Evolutionary conservation across 2,329 filamentous ascomycete species (phyloP), one percentile per base, ranked within the genome.

Genomic region (Cordyceps sp.): DNA sequence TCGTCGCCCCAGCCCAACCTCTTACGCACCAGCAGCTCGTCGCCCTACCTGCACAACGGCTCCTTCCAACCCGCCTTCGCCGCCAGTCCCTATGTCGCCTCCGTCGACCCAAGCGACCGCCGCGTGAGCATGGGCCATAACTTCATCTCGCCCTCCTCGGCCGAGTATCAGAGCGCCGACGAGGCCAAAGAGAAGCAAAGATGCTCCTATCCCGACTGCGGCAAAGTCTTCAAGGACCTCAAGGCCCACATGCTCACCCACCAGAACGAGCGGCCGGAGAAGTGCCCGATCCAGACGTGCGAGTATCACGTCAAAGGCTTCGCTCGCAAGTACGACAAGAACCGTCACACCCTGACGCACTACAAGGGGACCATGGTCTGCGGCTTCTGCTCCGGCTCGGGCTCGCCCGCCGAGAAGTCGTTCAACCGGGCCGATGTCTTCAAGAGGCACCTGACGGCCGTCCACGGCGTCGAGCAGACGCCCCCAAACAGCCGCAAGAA

Each of bases 331-430:
- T 98, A 96, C 51, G 90, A 96, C 60, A 94, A 94, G 65, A 96
- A 96, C 54, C 66, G 90, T 10, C 90, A 98, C 51, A 93, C 88
- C 2, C 59, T 96, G 40, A 96, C 88, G 3, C 90, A 96, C 50
- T 98, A 96, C 64, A 93, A 93, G 54, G 88, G 88, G 8, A 94
- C 84, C 12, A 94, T 96, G 85, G 80, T 93, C 8, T 98, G 90
- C 47, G 86, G 85, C 5, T 96, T 96, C 55, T 96, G 90, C 43
- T 84, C 86, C 0, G 84, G 85, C 4, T 78, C 78, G 15, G 85
- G 86, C 6, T 86, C 83, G 4, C 72, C 83, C 2, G 81, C 79
- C 6, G 88, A 94, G 54, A 94, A 94, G 62, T 84, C 81, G 41
- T 96, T 98, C 57, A 94, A 93, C 58, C 73, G 90, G 32, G 86